Percentiles rank a stretch among this genome's conserved stretches.
These are phyloP conservation scores for Septoria linicola DNA, from an alignment of 2,329 filamentous ascomycete genomes.

Conservation along the genomic window DNA sequence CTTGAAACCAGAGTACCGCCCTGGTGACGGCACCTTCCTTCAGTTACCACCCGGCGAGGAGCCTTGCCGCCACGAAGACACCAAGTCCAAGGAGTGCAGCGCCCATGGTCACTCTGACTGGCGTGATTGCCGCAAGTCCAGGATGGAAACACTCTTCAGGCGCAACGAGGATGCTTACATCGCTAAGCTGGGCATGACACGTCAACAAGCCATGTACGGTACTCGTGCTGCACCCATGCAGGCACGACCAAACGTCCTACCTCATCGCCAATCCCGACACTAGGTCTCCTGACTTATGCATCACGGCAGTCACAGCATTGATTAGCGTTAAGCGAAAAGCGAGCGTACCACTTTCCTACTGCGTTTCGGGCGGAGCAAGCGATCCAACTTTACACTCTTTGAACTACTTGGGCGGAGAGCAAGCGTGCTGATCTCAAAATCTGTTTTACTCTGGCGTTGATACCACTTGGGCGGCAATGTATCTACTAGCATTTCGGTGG, in stretches of 20 bases:
- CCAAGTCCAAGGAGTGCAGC: constrained; percentile 18
- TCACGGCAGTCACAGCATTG: not conserved
- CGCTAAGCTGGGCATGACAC: constrained; percentile 3
- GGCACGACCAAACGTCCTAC: not conserved
- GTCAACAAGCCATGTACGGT: constrained; percentile 6
- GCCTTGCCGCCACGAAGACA: constrained; percentile 5
- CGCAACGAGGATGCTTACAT: constrained; percentile 10
- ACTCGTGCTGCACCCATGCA: not conserved
- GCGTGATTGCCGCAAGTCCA: constrained; percentile 17
- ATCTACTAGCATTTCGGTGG: not conserved
- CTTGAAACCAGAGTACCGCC: not conserved
- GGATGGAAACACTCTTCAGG: not conserved
- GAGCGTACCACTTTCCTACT: not conserved
- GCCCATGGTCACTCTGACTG: constrained; percentile 20
- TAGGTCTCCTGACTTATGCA: not conserved
- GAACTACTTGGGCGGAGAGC: not conserved
- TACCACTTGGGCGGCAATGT: not conserved
- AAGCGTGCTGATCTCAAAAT: not conserved
- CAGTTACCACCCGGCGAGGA: constrained; percentile 1
- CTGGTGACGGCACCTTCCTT: constrained; percentile 14
- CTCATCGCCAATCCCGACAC: not conserved
- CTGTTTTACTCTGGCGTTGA: not conserved
- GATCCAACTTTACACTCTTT: not conserved
- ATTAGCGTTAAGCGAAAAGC: not conserved
- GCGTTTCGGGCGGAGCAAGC: not conserved